Conservation (phyloP, 495 filamentous ascomycete species). For the Aspergillus campestris region DNA sequence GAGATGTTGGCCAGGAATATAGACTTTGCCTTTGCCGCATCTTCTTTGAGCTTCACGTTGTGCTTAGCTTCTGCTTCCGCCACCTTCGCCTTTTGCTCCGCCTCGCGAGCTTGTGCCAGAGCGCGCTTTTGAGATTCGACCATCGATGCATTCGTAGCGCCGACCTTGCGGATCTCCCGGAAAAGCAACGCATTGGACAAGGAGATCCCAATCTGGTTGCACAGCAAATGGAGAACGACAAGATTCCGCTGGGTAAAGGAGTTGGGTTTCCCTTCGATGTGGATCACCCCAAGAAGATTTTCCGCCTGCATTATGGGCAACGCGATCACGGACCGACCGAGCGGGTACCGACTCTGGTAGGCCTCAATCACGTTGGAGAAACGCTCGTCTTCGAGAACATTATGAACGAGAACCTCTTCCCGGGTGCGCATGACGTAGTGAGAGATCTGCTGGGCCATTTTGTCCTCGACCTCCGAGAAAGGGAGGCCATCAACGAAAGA, state of each 20-base stretch:
- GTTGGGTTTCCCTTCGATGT: constrained; percentile 75
- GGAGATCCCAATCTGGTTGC: constrained; percentile 84
- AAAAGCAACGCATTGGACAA: constrained; percentile 81
- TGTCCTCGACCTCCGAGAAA: constrained; percentile 52
- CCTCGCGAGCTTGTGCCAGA: constrained; percentile 66
- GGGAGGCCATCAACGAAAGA: constrained; percentile 53
- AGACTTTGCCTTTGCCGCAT: constrained; percentile 82
- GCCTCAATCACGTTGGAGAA: constrained; percentile 72
- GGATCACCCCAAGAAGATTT: constrained; percentile 73
- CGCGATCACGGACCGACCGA: constrained; percentile 72
- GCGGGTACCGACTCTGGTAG: constrained; percentile 58
- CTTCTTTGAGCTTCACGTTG: constrained; percentile 82
- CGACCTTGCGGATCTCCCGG: constrained; percentile 71
- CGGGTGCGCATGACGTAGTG: constrained; percentile 77
- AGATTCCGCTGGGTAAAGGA: constrained; percentile 85
- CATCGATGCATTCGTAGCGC: constrained; percentile 77
- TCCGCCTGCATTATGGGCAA: constrained; percentile 76
- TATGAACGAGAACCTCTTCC: constrained; percentile 75
- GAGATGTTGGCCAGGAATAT: constrained; percentile 92
- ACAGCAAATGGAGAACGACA: constrained; percentile 74
- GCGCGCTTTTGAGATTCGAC: constrained; percentile 78
- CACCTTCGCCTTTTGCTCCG: constrained; percentile 73
- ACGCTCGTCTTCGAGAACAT: constrained; percentile 74
- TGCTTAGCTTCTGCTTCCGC: constrained; percentile 78
- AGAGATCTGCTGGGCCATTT: constrained; percentile 69